Conservation (phyloP, 2,329 filamentous ascomycete genomes). For the Coniochaeta ligniaria region DNA sequence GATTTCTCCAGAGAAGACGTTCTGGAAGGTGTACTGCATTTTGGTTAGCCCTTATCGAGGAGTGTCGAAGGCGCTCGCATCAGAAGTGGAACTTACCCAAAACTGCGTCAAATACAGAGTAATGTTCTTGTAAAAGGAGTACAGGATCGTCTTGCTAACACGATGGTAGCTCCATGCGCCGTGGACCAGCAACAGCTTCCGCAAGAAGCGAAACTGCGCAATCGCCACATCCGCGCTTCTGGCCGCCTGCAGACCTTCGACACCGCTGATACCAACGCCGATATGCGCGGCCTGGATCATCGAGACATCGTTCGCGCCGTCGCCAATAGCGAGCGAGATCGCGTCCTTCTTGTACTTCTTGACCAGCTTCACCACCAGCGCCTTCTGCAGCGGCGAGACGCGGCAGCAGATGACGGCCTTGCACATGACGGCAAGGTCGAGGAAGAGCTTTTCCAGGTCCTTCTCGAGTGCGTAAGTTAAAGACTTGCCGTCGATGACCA, state of each 20-base stretch:
- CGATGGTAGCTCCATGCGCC: slow-evolving; percentile 97
- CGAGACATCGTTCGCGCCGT: slow-evolving; percentile 98
- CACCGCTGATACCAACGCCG: slow-evolving; percentile 92
- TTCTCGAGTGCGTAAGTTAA: slow-evolving; percentile 89
- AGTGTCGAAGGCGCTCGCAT: not conserved
- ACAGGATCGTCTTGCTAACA: slow-evolving; percentile 92
- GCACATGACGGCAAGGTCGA: slow-evolving; percentile 90
- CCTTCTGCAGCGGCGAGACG: slow-evolving; percentile 95
- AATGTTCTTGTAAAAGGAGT: slow-evolving; percentile 99
- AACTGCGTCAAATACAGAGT: slow-evolving; percentile 98
- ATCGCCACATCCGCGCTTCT: slow-evolving; percentile 94
- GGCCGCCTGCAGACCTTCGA: slow-evolving; percentile 94
- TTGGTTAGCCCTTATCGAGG: slow-evolving; percentile 15
- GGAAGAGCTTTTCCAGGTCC: slow-evolving; percentile 86
- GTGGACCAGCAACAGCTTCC: slow-evolving; percentile 90
- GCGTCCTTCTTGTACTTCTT: slow-evolving; percentile 86
- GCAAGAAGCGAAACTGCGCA: slow-evolving; percentile 89
- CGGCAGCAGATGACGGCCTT: slow-evolving; percentile 99
- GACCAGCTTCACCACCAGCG: slow-evolving; percentile 93
- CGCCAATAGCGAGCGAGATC: slow-evolving; percentile 90
- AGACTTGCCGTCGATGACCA: slow-evolving; percentile 94
- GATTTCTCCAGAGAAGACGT: slow-evolving; percentile 93
- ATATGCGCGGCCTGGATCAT: slow-evolving; percentile 99
- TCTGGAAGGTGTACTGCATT: slow-evolving; percentile 86
- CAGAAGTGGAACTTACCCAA: slow-evolving; percentile 58